phyloP scores from a whole-genome alignment of 495 filamentous ascomycete species.

The Lophiostoma macrostomum region DNA sequence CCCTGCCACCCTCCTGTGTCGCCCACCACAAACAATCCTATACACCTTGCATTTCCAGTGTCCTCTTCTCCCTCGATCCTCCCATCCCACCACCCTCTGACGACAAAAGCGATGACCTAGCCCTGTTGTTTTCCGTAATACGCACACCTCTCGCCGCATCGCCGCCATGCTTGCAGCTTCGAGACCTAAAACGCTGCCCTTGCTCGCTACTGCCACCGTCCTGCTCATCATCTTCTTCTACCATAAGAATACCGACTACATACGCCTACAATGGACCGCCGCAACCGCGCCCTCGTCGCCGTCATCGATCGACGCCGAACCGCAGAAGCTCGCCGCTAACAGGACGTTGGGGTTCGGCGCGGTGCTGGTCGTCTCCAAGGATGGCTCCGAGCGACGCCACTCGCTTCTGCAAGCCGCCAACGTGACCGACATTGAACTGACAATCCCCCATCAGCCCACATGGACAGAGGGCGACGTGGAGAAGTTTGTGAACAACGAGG shows the following conservation, averaged over 20 bases:
- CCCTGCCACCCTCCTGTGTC: no score
- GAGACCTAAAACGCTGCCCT: conserved; percentile 17
- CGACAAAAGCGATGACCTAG: no score
- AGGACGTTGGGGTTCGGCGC: conserved; percentile 36
- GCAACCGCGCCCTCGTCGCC: no score
- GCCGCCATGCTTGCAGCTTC: conserved; percentile 24
- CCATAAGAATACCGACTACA: conserved; percentile 16
- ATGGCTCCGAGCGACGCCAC: conserved; percentile 32
- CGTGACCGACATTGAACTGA: conserved; percentile 39
- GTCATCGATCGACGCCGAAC: not conserved
- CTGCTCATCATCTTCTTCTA: conserved; percentile 20
- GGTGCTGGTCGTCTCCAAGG: conserved; percentile 37
- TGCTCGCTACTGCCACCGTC: conserved; percentile 19
- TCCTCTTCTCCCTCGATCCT: no score
- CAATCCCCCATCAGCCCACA: conserved; percentile 38
- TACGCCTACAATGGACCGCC: conserved; percentile 22
- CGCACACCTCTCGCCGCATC: not conserved
- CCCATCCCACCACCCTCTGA: not conserved
- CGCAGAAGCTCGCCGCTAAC: conserved; percentile 20
- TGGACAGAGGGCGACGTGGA: conserved; percentile 39
- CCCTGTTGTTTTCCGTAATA: not conserved
- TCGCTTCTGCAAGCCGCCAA: conserved; percentile 38
- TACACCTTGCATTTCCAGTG: no score
- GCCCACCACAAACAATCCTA: no score
- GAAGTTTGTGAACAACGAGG: conserved; percentile 24